Conservation (phyloP, 2,329 filamentous ascomycete genomes). For the Chrysoporthe cubensis region DNA sequence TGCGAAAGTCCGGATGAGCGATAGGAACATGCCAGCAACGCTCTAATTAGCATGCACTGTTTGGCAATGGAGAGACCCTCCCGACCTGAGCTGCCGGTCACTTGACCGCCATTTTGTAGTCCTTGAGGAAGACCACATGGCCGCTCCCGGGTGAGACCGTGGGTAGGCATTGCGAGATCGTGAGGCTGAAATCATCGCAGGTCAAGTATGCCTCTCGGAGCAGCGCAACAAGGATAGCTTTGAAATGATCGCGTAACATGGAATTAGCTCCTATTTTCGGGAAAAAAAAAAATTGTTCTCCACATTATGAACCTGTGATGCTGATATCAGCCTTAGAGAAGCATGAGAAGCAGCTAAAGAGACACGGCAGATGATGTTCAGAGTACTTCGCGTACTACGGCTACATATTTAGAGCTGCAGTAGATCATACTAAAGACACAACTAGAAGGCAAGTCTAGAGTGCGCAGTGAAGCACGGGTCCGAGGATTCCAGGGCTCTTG, state of each 20-base stretch:
- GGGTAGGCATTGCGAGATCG: not conserved
- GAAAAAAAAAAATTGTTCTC: conserved; percentile 11
- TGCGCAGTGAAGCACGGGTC: not conserved
- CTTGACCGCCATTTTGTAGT: too few relatives aligned
- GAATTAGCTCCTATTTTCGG: conserved; percentile 6
- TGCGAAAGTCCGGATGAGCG: not conserved
- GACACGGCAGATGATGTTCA: not conserved
- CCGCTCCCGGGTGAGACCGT: not conserved
- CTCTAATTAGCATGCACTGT: not conserved
- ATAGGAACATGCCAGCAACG: not conserved
- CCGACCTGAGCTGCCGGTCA: too few relatives aligned
- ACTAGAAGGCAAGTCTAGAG: not conserved
- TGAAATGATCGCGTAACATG: not conserved
- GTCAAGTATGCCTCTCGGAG: not conserved
- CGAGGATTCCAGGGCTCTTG: too few relatives aligned
- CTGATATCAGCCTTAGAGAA: conserved; percentile 26
- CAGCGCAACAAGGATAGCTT: too few relatives aligned
- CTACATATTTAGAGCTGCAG: conserved; percentile 19
- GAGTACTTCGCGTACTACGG: conserved; percentile 5
- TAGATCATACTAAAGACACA: not conserved
- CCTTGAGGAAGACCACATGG: too few relatives aligned
- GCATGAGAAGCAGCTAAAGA: not conserved
- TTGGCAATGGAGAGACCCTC: not conserved
- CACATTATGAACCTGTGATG: conserved; percentile 19
- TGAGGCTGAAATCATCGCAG: conserved; percentile 12